Percentiles rank a stretch among this genome's conserved stretches.
Evolutionary conservation across 1,284 basidiomycete species (phyloP).

Genomic region (Peniophora sp.): DNA sequence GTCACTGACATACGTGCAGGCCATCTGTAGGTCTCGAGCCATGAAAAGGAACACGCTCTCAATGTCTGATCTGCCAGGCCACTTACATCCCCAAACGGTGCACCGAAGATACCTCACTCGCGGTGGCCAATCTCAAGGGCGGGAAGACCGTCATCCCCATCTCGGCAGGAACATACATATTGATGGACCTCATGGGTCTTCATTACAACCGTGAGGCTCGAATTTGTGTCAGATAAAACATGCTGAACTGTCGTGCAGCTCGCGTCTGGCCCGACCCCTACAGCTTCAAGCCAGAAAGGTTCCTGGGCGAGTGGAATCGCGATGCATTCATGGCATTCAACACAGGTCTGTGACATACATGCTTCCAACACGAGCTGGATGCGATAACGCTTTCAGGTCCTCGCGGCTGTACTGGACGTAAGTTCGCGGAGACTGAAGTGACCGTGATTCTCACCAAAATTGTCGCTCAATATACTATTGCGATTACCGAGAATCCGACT

Average conservation of each 20-base stretch:
- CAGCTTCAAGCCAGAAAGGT: slow-evolving; percentile 41
- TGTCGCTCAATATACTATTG: slow-evolving; percentile 37
- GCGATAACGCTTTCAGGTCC: too few relatives aligned
- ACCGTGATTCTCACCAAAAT: slow-evolving; percentile 38
- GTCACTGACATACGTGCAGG: too few relatives aligned
- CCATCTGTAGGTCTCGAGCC: not conserved
- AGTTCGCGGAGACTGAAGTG: slow-evolving; percentile 20
- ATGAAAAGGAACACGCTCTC: not conserved
- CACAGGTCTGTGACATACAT: slow-evolving; percentile 2
- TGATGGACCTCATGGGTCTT: slow-evolving; percentile 31
- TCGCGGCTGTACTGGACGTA: too few relatives aligned
- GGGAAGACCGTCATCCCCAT: slow-evolving; percentile 31
- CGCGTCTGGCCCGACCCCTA: slow-evolving; percentile 46
- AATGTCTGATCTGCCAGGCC: slow-evolving; percentile 21
- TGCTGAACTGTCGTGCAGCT: slow-evolving; percentile 22
- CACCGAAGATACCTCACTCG: slow-evolving; percentile 36
- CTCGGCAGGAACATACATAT: slow-evolving; percentile 32
- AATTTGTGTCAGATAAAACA: not conserved
- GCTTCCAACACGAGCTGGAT: too few relatives aligned
- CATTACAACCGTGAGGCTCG: slow-evolving; percentile 23
- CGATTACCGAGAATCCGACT: slow-evolving; percentile 39
- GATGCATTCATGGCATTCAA: slow-evolving; percentile 50
- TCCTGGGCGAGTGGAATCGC: slow-evolving; percentile 39
- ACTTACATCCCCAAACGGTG: slow-evolving; percentile 39
- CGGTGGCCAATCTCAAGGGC: slow-evolving; percentile 24